Evolutionary conservation across 2,329 filamentous ascomycete species (phyloP), one percentile per base, ranked within the genome.

Genomic region (Dactylonectria macrodidyma): DNA sequence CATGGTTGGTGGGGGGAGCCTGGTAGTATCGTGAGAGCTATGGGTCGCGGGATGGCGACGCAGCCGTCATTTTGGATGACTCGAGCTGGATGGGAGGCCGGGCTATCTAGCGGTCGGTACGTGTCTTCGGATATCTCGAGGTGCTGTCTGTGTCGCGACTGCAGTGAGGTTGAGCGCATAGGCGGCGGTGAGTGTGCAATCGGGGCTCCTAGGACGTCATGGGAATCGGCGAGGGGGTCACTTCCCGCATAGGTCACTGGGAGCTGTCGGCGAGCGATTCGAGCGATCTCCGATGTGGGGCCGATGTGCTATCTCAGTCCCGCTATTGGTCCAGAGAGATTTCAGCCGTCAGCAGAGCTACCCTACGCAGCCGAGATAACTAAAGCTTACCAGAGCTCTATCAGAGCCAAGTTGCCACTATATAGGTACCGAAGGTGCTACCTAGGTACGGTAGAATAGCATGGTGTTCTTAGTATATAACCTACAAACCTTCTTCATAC

Each of bases 1-100:
- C 96, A 99, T 99, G 72, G 73, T 71, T 60, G 65, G 66, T 46
- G 58, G 64, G 47, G 68, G 65, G 62, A 50, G 66, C 66, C 63
- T 71, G 60, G 59, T 44, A 51, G 60, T 63, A 70, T 73, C 47
- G 72, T 72, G 52, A 66, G 68, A 69, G 74, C 73, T 76, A 76
- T 75, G 69, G 71, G 65, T 71, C 68, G 59, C 60, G 67, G 44
- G 61, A 59, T 64, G 56, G 68, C 62, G 66, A 71, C 60, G 64
- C 68, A 63, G 68, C 69, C 65, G 64, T 76, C 74, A 76, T 76
- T 59, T 75, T 76, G 74, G 47, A 69, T 63, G 52, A 48, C 52
- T 41, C 16, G 44, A 9, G n/a, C 47, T 58, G 34, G 36, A 2
- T 3, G 26, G 36, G 41, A 44, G 6, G 34, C 14, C 16, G 30